Evolutionary conservation across 2,329 filamentous ascomycete genomes (phyloP), one percentile per base, ranked within the genome.

Genomic region (Alternaria panax): DNA sequence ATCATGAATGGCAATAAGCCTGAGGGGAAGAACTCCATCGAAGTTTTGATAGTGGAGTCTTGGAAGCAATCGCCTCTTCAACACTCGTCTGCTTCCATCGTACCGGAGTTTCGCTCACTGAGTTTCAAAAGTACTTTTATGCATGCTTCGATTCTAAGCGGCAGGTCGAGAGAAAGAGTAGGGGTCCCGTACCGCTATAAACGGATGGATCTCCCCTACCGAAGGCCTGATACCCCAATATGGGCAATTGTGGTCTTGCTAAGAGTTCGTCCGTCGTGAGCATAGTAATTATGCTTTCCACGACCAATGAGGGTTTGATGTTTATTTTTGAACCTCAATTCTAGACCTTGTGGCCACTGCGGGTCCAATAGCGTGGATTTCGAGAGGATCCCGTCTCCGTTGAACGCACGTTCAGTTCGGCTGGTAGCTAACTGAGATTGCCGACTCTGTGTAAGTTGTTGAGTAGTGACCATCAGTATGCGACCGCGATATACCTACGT

Each of bases 291-390:
- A 8, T 48, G 45, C 45, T 36, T 14, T 11, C 14, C 12, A 25
- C 36, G 30, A 38, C 60, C 51, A 28, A 40, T 52, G 52, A 43
- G 25, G 38, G 28, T 9, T 7, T 4, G 14, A 14, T 43, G 46
- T 41, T 36, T 34, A 38, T 51, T 50, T 55, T 36, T 54, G 38
- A 52, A 42, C 8, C 20, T 48, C 22, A 32, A 48, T 48, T 59
- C 59, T 57, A 62, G 61, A 51, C 59, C 48, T 11, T 34, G 34
- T 30, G 50, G 47, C 20, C 36, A 32, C 43, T 28, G 52, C 51
- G 52, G 46, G 40, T 18, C 28, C 61, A 47, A 64, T 64, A 62
- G 54, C 34, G 61, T 53, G 42, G 50, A 54, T 40, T 16, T 51
- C 25, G 43, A 36, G 46, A 61, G 36, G 42, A 45, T 30, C 51